Evolutionary conservation across 2,329 filamentous ascomycete species (phyloP), one percentile per base, ranked within the genome.

Genomic region (Xylaria sp.): DNA sequence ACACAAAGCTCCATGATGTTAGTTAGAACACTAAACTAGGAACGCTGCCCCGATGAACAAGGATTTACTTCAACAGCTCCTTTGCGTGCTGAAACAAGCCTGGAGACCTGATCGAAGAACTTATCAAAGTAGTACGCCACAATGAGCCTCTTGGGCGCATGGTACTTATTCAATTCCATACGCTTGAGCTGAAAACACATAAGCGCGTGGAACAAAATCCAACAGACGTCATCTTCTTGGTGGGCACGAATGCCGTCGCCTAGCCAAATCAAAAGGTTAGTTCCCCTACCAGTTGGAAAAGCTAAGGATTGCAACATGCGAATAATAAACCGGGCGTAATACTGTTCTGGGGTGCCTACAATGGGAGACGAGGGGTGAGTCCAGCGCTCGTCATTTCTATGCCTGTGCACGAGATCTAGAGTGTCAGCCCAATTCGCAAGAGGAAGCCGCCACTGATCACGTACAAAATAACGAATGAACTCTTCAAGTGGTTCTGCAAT

Each of bases 131-230:
- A 68, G 23, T 65, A 44, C 3, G 11, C 44, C 5, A 36, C 62
- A 3, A 59, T 6, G 4, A 62, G 48, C 6, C 54, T 33, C 3
- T 65, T 48, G 3, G 70, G 44, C 3, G 70, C 66, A 2, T 26
- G 6, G 6, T n/a, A 4, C 40, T 64, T 65, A 9, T 68, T 65
- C 0, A 38, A n/a, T 1, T 59, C 66, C 75, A 77, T 77, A 11
- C 51, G 48, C 7, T 68, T 70, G 6, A 77, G 69, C 23, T 78
- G 74, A 2, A 76, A 54, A 26, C 72, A 77, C 71, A 77, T 67
- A 2, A 78, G 67, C 1, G 72, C 69, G 20, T 74, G 72, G 36
- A 73, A 73, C 0, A 77, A 62, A n/a, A 77, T 66, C 73, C 73
- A 77, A 17, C 44, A 66, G 0, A 66, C 71, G 20, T 75, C 65